Base-by-base conservation (phyloP, 2,329 filamentous ascomycete genomes). In the Anisogramma anomala region DNA sequence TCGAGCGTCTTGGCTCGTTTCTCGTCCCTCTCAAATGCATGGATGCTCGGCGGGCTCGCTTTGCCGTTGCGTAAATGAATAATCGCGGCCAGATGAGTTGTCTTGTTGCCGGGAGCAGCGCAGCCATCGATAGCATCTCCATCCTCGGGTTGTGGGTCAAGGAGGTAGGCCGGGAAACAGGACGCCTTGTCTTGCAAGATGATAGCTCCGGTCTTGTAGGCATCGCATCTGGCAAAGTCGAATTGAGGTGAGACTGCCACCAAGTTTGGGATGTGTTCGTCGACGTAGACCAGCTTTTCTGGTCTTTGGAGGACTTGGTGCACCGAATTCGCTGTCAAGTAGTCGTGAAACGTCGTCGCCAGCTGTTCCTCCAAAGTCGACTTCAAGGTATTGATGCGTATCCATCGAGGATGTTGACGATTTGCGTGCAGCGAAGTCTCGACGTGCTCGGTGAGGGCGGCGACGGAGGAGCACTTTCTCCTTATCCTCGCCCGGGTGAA, bases 181-280 rank as follows among this genome's bases (percentile, higher is more conserved):
- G 88, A 95, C 0, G 91, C 89, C 60, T 95, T 96, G 55, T 96
- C 91, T 58, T 98, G 91, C 18, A 96, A 66, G 45, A 96, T 94
- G 39, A 96, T 75, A 34, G 78, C 72, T 1, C 89, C 89, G 1
- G 72, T 66, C 11, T 66, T 71, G 59, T 96, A 96, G 0, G 86
- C 82, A 11, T 72, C 62, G 6, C 77, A 80, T 47, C 79, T 82
- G 15, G 77, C 80, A 32, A 95, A 67, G 53, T 94, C 84, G 27
- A 73, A 68, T 2, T 72, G 70, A 1, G 82, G 75, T 2, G 84
- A 79, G 1, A 94, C 65, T 2, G 87, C 91, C 6, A 98, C 59
- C 3, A 98, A 68, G 52, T 91, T 79, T 1, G 88, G 86, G 6
- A 98, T 76, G 53, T 94, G 74, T 5, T 73, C 66, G 53, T 96